Conservation (phyloP, 306 rosid genomes). For the Trifolium fragiferum region DNA sequence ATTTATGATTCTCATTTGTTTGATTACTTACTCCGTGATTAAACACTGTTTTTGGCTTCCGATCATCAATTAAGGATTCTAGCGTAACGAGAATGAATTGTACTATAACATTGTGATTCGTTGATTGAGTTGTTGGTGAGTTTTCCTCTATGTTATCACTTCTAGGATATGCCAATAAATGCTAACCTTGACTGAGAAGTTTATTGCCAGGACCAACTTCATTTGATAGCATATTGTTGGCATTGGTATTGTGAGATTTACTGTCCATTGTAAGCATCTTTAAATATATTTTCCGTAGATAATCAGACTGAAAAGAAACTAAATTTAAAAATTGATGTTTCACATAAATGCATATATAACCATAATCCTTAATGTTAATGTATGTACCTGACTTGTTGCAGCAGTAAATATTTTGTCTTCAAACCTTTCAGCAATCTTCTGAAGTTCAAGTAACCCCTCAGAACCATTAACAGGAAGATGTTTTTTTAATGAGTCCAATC, state of each 20-base stretch:
- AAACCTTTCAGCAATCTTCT: slow-evolving; percentile 68
- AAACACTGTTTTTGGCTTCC: too few relatives aligned
- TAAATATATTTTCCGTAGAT: slow-evolving; percentile 44
- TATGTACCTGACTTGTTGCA: slow-evolving; percentile 66
- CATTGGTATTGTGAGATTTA: slow-evolving; percentile 52
- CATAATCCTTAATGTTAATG: background rate
- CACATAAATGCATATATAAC: background rate
- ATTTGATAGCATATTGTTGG: slow-evolving; percentile 49
- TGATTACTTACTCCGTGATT: too few relatives aligned
- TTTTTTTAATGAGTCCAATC: slow-evolving; percentile 71
- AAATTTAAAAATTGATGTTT: slow-evolving; percentile 11
- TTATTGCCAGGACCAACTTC: slow-evolving; percentile 52
- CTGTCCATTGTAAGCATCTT: slow-evolving; percentile 55
- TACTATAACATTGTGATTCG: too few relatives aligned
- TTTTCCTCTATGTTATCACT: too few relatives aligned
- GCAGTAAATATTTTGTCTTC: slow-evolving; percentile 70
- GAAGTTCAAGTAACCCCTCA: slow-evolving; percentile 64
- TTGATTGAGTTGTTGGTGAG: too few relatives aligned
- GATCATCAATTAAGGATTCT: too few relatives aligned
- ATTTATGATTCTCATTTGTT: too few relatives aligned
- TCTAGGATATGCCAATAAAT: background rate
- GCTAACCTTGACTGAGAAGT: slow-evolving; percentile 62
- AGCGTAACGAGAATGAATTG: too few relatives aligned
- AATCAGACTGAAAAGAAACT: slow-evolving; percentile 46
- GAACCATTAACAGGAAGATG: slow-evolving; percentile 62